Base-by-base conservation (phyloP, 306 rosid species). In the Trifolium subterraneum region DNA sequence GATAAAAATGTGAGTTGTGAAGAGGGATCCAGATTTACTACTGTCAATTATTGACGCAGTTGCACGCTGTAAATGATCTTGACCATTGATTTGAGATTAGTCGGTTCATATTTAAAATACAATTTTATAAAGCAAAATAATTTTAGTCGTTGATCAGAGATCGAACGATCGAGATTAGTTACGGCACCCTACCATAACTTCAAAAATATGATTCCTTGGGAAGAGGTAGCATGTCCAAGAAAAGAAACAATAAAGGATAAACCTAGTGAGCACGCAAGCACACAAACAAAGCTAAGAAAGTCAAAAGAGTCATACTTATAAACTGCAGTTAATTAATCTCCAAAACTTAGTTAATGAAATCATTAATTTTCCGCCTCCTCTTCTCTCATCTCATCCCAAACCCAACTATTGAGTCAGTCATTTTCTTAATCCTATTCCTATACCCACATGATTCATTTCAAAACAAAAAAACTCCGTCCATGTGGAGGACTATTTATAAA, bases 401-500 rank as follows among this genome's bases (percentile, higher is more conserved):
- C 41, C 56, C 51, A 76, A 64, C 70, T 45, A 19, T 19, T 18
- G 27, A 52, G 59, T 52, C 59, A 29, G 22, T 71, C 71, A 4
- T 31, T 70, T 80, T 39, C 72, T 20, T 44, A 12, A 4, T 42
- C 19, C 72, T 59, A 15, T 65, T 35, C n/a, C n/a, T n/a, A 35
- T 76, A 16, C 67, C 33, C 16, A 14, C 36, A 56, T 56, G 63
- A 33, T 11, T 19, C 27, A 52, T 67, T 81, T 81, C 81, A 65
- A 79, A 29, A 29, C 33, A 29, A 29, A 6, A 4, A 29, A 81
- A 45, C 74, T 68, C 27, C 65, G 29, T 41, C 31, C 73, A 33
- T 14, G 36, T 56, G 71, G 1, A 60, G 71, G 1, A 60, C 7
- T 76, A 74, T 90, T 84, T 93, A 93, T 91, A 93, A 82, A 77